Evolutionary conservation across 129 eudicot genomes (phyloP).

Genomic region (Centella asiatica): DNA sequence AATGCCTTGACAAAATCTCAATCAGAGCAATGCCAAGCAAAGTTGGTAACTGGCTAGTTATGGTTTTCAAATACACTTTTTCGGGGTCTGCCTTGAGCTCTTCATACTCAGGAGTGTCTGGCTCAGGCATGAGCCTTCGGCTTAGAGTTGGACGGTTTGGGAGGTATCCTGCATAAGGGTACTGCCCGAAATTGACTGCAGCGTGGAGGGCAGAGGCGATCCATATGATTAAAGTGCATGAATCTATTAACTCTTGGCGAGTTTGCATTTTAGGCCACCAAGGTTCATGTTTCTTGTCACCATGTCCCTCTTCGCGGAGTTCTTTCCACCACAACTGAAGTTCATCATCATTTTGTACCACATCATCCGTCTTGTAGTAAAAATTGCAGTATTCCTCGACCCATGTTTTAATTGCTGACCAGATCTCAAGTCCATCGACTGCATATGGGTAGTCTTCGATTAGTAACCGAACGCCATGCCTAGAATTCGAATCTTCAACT

Average conservation of each 20-base stretch:
- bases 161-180: conserved; percentile 59
- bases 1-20: conserved; percentile 63
- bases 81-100: conserved; percentile 49
- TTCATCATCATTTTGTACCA: conserved; percentile 32
- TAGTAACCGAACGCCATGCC: conserved; percentile 31
- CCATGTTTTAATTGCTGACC: conserved; percentile 64
- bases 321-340: conserved; percentile 80
- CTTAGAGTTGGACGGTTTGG: conserved; percentile 64
- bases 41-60: conserved; percentile 42
- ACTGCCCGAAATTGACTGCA: conserved; percentile 72
- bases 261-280: conserved; percentile 74
- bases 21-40: conserved; percentile 46
- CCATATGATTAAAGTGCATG: conserved; percentile 73
- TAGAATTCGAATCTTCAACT: conserved; percentile 22
- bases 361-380: conserved; percentile 41
- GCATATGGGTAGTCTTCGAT: conserved; percentile 72
- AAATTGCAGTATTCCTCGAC: conserved; percentile 42
- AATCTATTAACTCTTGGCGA: conserved; percentile 26
- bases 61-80: conserved; percentile 40
- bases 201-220: conserved; percentile 75
- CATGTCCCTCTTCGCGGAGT: conserved; percentile 58
- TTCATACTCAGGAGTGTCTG: conserved; percentile 35
- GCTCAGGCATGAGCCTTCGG: conserved; percentile 52
- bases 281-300: conserved; percentile 52
- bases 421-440: conserved; percentile 64